Percentiles rank a stretch among this genome's conserved stretches.
Evolutionary conservation across 176 grass and related monocot species (phyloP).

Genomic region (Urochloa ruziziensis): DNA sequence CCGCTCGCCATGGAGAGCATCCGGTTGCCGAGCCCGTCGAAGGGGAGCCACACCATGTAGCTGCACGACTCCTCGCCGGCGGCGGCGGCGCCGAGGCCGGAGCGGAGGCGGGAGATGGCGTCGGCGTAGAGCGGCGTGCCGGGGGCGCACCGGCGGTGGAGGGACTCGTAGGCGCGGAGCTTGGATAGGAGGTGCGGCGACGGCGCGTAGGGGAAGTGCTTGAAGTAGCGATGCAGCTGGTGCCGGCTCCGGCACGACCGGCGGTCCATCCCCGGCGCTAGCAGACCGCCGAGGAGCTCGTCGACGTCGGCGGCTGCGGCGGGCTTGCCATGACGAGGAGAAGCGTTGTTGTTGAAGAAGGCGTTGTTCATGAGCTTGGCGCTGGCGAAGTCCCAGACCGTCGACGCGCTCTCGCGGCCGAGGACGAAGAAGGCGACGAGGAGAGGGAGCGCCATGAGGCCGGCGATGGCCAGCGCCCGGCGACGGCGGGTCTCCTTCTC

Average conservation of each 20-base stretch:
- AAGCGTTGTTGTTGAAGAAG: too few relatives aligned
- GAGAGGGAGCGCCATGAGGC: conserved; percentile 17
- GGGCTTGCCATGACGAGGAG: background rate
- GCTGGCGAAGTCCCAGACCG: conserved; percentile 4
- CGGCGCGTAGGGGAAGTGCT: conserved; percentile 9
- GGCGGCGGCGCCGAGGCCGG: background rate
- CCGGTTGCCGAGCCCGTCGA: conserved; percentile 60
- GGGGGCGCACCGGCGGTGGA: conserved; percentile 48
- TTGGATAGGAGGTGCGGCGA: conserved; percentile 43
- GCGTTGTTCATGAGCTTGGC: conserved; percentile 15
- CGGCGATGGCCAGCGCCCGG: background rate
- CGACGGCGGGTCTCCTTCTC: too few relatives aligned
- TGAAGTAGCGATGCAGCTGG: conserved; percentile 25
- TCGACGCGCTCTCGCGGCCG: background rate
- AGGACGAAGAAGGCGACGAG: conserved; percentile 21
- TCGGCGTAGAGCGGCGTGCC: conserved; percentile 43
- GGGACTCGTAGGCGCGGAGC: conserved; percentile 59
- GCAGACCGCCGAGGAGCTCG: conserved; percentile 44
- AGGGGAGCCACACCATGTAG: conserved; percentile 50
- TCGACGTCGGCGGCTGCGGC: background rate
- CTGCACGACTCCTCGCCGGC: conserved; percentile 34
- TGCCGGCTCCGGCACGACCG: conserved; percentile 43
- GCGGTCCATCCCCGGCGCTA: conserved; percentile 18
- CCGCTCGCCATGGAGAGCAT: conserved; percentile 46
- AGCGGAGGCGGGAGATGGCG: conserved; percentile 36